phyloP scores from a whole-genome alignment of 768 basidiomycete species.

The Panellus pusillus region DNA sequence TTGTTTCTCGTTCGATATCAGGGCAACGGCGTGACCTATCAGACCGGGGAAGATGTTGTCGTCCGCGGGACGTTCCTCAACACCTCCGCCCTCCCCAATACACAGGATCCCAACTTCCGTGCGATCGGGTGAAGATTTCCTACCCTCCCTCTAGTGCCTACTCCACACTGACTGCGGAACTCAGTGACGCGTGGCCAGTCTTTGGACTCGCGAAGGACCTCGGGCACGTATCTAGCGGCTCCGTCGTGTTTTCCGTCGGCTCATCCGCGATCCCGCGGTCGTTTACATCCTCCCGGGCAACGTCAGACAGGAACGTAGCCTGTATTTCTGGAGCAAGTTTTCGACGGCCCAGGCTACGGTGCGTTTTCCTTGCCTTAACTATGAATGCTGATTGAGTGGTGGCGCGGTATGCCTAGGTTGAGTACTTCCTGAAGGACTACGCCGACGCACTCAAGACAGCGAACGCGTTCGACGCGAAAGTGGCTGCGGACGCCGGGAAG shows the following conservation, averaged over 20 bases:
- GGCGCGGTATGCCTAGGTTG: constrained; percentile 13
- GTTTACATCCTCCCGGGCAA: constrained; percentile 43
- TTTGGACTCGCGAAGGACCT: constrained; percentile 62
- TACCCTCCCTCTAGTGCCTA: no score
- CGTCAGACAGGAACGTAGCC: constrained; percentile 25
- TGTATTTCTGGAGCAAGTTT: constrained; percentile 34
- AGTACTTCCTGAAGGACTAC: constrained; percentile 42
- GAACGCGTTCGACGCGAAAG: constrained; percentile 44
- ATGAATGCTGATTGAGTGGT: background rate
- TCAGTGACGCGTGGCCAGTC: constrained; percentile 57
- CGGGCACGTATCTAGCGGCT: constrained; percentile 41
- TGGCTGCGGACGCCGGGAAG: constrained; percentile 44
- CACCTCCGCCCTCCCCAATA: constrained; percentile 51
- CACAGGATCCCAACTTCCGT: constrained; percentile 55
- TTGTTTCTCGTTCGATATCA: background rate
- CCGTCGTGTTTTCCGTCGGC: constrained; percentile 46
- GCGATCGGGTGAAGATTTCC: constrained; percentile 31
- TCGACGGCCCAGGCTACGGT: constrained; percentile 26
- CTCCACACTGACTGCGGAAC: no score
- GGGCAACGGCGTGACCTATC: constrained; percentile 46
- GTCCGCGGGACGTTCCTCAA: constrained; percentile 63
- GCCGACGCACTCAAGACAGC: constrained; percentile 43
- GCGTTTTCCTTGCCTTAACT: background rate
- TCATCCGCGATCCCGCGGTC: constrained; percentile 52
- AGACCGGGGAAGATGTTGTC: constrained; percentile 53